phyloP scores from a whole-genome alignment of 345 rosid species.

The Arabidopsis arenosa region DNA sequence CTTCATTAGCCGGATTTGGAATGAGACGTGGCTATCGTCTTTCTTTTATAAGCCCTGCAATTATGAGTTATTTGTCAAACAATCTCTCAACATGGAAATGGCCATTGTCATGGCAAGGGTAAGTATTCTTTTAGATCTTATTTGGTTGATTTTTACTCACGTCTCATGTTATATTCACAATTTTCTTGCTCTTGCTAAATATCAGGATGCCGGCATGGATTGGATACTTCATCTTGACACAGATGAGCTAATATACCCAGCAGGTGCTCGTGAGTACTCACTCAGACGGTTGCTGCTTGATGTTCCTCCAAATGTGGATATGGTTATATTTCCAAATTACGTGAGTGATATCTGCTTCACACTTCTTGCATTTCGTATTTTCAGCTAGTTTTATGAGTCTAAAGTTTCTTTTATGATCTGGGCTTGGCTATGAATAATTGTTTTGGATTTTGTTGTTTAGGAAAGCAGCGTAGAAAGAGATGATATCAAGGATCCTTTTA shows the following conservation, averaged over 20 bases:
- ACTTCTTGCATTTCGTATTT: not conserved
- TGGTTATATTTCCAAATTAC: slow-evolving; percentile 94
- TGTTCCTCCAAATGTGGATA: slow-evolving; percentile 84
- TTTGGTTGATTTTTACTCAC: slow-evolving; percentile 24
- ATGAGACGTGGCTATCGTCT: slow-evolving; percentile 93
- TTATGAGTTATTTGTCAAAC: slow-evolving; percentile 95
- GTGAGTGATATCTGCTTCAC: slow-evolving; percentile 57
- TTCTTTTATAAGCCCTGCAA: slow-evolving; percentile 98
- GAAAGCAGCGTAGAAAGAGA: slow-evolving; percentile 93
- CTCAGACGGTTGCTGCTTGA: slow-evolving; percentile 82
- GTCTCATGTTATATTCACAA: slow-evolving; percentile 18
- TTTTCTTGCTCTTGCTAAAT: slow-evolving; percentile 29
- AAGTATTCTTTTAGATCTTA: slow-evolving; percentile 44
- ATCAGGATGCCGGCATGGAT: slow-evolving; percentile 79
- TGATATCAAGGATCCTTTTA: slow-evolving; percentile 88
- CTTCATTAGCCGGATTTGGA: slow-evolving; percentile 85
- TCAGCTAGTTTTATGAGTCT: slow-evolving; percentile 21
- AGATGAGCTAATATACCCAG: slow-evolving; percentile 90
- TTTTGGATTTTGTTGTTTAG: slow-evolving; percentile 47
- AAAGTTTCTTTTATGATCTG: slow-evolving; percentile 13
- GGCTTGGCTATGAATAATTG: slow-evolving; percentile 8
- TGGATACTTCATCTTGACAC: slow-evolving; percentile 99
- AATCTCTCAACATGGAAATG: slow-evolving; percentile 99
- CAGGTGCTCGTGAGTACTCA: slow-evolving; percentile 90
- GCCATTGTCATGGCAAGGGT: slow-evolving; percentile 99